Evolutionary conservation across 2,329 filamentous ascomycete genomes (phyloP).

Genomic region (Calonectria fujianensis): DNA sequence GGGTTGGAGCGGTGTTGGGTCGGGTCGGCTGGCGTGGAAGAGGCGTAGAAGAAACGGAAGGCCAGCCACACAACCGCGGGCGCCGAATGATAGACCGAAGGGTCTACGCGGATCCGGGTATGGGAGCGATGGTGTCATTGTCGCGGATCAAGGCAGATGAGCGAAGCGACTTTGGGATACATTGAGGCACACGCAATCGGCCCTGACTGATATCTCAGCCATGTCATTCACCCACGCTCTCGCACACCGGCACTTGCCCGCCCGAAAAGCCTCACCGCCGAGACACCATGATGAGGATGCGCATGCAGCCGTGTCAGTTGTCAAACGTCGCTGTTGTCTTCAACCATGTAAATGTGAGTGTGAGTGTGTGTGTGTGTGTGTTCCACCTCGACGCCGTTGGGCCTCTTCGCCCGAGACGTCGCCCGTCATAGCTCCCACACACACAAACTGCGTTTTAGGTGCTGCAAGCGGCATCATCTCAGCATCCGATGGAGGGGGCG

Average conservation of each 20-base stretch:
- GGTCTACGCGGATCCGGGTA: constrained; percentile 40
- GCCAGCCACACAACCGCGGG: constrained; percentile 6
- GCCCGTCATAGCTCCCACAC: constrained; percentile 4
- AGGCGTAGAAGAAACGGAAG: constrained; percentile 28
- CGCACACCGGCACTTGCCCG: background rate
- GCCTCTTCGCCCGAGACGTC: constrained; percentile 15
- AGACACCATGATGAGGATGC: constrained; percentile 29
- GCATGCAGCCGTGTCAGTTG: constrained; percentile 28
- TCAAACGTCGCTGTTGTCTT: constrained; percentile 15
- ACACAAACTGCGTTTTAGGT: constrained; percentile 12
- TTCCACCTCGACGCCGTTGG: constrained; percentile 10
- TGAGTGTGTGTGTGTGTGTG: background rate
- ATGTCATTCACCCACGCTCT: constrained; percentile 16
- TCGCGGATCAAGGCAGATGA: constrained; percentile 28
- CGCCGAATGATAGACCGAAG: constrained; percentile 10
- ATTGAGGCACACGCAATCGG: constrained; percentile 9
- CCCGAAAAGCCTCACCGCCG: constrained; percentile 30
- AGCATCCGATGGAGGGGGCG: background rate
- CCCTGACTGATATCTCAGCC: constrained; percentile 15
- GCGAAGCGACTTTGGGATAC: constrained; percentile 35
- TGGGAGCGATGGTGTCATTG: constrained; percentile 29
- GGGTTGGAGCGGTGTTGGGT: constrained; percentile 19
- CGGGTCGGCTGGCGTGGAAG: constrained; percentile 21
- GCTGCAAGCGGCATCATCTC: background rate
- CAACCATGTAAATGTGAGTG: background rate